phyloP scores from a whole-genome alignment of 2,329 filamentous ascomycete genomes.

The Alternaria alternata region DNA sequence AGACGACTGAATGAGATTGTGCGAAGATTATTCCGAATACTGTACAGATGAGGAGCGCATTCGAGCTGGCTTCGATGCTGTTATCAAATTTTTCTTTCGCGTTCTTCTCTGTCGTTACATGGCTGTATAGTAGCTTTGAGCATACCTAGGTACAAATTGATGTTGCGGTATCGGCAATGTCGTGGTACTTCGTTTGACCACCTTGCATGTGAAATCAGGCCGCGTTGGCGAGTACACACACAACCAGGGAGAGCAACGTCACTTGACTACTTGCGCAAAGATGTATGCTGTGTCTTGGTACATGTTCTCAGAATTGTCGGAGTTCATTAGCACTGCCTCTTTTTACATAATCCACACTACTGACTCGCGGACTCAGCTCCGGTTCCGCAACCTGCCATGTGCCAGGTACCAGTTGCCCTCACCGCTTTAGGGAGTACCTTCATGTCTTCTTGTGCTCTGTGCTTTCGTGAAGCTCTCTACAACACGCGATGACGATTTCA shows the following conservation, averaged over 20 bases:
- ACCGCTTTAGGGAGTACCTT: slow-evolving; percentile 31
- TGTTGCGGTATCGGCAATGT: neutral
- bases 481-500: neutral
- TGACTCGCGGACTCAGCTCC: slow-evolving; percentile 13
- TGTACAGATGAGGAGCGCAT: neutral
- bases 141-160: neutral
- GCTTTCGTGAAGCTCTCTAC: slow-evolving; percentile 1
- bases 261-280: slow-evolving; percentile 1
- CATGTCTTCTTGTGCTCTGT: slow-evolving; percentile 24
- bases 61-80: neutral
- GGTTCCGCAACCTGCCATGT: slow-evolving; percentile 3
- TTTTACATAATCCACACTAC: slow-evolving; percentile 38
- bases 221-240: neutral
- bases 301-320: neutral
- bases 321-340: slow-evolving; percentile 27
- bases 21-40: neutral
- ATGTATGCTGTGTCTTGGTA: neutral
- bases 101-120: neutral
- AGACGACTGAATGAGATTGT: neutral
- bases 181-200: neutral
- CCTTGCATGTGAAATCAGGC: neutral
- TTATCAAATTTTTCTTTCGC: neutral
- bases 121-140: slow-evolving; percentile 8
- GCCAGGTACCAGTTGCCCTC: slow-evolving; percentile 12
- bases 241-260: neutral